Evolutionary conservation across 306 rosid species (phyloP), one percentile per base, ranked within the genome.

Genomic region (Abrus pulchellus): DNA sequence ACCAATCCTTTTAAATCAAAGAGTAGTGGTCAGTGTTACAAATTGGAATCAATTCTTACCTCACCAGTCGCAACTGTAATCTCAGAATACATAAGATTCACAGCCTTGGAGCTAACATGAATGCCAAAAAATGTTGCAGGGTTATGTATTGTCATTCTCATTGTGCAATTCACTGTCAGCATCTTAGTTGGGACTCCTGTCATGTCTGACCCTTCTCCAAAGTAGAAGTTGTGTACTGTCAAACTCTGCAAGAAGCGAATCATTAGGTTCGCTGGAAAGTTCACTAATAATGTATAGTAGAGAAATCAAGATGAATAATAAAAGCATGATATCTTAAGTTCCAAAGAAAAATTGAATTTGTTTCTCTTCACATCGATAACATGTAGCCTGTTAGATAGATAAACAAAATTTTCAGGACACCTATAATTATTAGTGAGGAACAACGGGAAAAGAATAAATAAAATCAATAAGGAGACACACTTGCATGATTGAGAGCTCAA

Each of bases 121-220:
- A 92, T 90, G 56, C 98, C 97, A 5, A 92, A 94, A 81, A 91
- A 92, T 1, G 94, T 74, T 61, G 97, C 97, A n/a, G 95, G 94
- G 83, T 94, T 94, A 81, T 87, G 86, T 61, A 93, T 85, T 14
- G 68, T 77, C 87, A 93, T 93, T 80, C 79, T 89, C 77, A 88
- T 79, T 1, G 99, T 90, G 67, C 95, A 92, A 62, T 94, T 94
- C 72, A 77, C 74, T 3, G 97, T 92, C 86, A 91, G 75, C 87
- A 94, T 80, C 93, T 91, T 94, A 36, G 95, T 89, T 49, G 94
- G 97, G n/a, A 94, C 97, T 59, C 97, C 99, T 4, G 95, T 94
- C 20, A 30, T 9, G 85, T 94, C 99, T 1, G 94, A 69, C 68
- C 99, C 99, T 87, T 84, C 97, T 64, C 97, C 97, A 1, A 80